Conservation (phyloP, 352 stramenopile genomes). For the Aphanomyces euteiches region DNA sequence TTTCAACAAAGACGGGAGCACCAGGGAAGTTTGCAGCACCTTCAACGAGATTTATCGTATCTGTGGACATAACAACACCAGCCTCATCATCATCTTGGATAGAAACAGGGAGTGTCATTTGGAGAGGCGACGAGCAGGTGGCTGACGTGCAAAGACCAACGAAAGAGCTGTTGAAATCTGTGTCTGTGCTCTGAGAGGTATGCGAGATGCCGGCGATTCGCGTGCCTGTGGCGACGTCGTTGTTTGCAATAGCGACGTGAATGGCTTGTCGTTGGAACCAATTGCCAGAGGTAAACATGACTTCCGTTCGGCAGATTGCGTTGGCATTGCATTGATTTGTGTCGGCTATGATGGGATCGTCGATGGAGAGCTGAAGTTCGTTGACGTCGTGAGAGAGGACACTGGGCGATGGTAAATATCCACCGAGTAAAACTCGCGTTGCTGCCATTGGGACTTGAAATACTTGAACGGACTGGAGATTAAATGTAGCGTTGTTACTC, state of each 20-base stretch:
- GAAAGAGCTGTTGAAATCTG: conserved; percentile 34
- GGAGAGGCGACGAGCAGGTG: conserved; percentile 21
- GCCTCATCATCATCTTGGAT: conserved; percentile 67
- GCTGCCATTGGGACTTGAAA: conserved; percentile 60
- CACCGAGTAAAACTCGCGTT: conserved; percentile 44
- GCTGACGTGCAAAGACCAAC: not conserved
- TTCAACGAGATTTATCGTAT: conserved; percentile 45
- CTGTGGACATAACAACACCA: conserved; percentile 49
- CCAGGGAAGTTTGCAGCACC: conserved; percentile 48
- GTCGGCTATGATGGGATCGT: conserved; percentile 30
- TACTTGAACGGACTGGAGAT: conserved; percentile 39
- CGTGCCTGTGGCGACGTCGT: conserved; percentile 52
- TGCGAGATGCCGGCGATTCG: conserved; percentile 51
- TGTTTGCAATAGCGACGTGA: conserved; percentile 42
- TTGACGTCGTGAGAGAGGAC: conserved; percentile 38
- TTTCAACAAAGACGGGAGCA: conserved; percentile 32
- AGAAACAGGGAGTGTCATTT: conserved; percentile 31
- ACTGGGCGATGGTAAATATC: conserved; percentile 51
- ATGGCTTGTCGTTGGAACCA: conserved; percentile 45
- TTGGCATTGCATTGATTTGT: conserved; percentile 39
- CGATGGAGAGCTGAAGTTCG: conserved; percentile 42
- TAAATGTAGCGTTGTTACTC: not conserved
- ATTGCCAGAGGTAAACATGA: conserved; percentile 55
- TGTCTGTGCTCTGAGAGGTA: conserved; percentile 43
- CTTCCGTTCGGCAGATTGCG: conserved; percentile 49